Conservation (phyloP, 495 filamentous ascomycete species). For the Cryomyces minteri region DNA sequence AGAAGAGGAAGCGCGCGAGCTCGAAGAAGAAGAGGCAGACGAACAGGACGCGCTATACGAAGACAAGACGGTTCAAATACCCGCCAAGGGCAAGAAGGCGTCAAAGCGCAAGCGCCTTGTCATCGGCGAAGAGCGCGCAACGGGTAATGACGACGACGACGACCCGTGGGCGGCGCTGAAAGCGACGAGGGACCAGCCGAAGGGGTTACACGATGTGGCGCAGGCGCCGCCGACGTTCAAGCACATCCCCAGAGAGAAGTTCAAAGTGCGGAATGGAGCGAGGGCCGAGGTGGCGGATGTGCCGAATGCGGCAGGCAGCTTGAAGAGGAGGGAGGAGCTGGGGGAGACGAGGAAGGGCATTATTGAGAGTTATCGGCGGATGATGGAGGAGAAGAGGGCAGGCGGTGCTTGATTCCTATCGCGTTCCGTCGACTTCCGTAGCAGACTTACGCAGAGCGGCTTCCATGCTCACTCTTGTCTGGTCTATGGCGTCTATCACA, state of each 20-base stretch:
- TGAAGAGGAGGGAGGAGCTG: conserved; percentile 68
- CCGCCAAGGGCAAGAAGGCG: conserved; percentile 30
- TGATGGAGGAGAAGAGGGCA: conserved; percentile 53
- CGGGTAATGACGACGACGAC: conserved; percentile 22
- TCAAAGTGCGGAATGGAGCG: conserved; percentile 49
- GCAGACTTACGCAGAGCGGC: too few relatives aligned
- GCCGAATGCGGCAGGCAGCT: conserved; percentile 58
- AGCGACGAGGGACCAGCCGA: conserved; percentile 26
- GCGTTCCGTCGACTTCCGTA: too few relatives aligned
- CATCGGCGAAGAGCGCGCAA: conserved; percentile 13
- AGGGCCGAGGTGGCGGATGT: conserved; percentile 54
- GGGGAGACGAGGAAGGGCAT: conserved; percentile 54
- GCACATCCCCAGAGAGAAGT: conserved; percentile 42
- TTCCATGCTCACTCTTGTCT: too few relatives aligned
- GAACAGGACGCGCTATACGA: conserved; percentile 28
- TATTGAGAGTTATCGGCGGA: conserved; percentile 61
- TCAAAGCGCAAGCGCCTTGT: conserved; percentile 16
- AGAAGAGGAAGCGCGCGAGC: conserved; percentile 38
- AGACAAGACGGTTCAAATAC: conserved; percentile 28
- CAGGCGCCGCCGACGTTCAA: conserved; percentile 63
- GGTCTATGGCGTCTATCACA: too few relatives aligned
- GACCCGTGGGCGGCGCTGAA: conserved; percentile 73
- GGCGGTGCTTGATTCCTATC: conserved; percentile 1
- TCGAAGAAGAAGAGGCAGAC: conserved; percentile 46
- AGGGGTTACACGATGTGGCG: conserved; percentile 59